Evolutionary conservation across 306 rosid genomes (phyloP), one percentile per base, ranked within the genome.

Genomic region (Abrus precatorius): DNA sequence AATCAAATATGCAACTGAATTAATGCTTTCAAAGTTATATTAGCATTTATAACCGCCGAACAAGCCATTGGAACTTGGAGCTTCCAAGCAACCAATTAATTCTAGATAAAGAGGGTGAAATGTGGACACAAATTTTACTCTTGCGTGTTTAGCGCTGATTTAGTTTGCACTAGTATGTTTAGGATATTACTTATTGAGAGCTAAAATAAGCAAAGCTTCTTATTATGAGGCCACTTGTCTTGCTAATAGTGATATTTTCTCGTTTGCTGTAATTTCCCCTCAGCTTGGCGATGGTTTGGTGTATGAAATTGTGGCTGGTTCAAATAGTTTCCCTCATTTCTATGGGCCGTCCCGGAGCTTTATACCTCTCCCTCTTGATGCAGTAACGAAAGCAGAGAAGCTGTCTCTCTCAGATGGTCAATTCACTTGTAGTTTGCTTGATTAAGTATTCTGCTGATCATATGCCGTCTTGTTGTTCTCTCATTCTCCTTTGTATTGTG

Each of bases 201-300:
- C 34, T 28, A 57, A 28, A 54, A 71, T 45, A n/a, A 83, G 70
- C 9, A 29, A n/a, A 52, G 40, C 4, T 79, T 60, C 59, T 61
- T 69, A 52, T 41, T 69, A 28, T 59, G n/a, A 47, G 28, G 32
- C 10, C 12, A 49, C 41, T 47, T 29, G 63, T 72, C 41, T 84
- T 32, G 78, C 47, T 56, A 8, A 44, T 64, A 9, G 59, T 64
- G 13, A 54, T 75, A 34, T 53, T 59, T 80, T 69, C 40, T 49
- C 29, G 63, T 40, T 36, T 5, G 52, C 5, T 72, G 3, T 57
- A n/a, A 48, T 74, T 28, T 83, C 48, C 0, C n/a, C 40, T 47
- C 88, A 95, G 99, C 95, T 95, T 67, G 99, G 95, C 2, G 87
- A 89, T 77, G 97, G 97, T 76, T 83, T 95, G 89, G 86, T 93